These are phyloP conservation scores for Camillea tinctor DNA, from an alignment of 2,329 filamentous ascomycete species.

Conservation along the genomic window DNA sequence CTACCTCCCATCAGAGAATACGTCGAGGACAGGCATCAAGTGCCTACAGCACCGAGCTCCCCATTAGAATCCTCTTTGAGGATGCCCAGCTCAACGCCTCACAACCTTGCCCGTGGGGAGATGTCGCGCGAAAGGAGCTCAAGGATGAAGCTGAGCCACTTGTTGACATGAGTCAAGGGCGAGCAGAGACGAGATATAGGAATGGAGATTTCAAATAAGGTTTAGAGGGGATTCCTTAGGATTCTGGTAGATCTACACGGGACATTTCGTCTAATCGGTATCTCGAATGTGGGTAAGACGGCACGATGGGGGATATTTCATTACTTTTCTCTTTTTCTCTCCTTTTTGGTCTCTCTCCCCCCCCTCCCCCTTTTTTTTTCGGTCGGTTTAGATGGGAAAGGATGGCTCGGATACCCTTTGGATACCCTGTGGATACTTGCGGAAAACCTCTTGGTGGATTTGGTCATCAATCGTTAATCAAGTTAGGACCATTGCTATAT, in stretches of 20 bases:
- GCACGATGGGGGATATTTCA: no score
- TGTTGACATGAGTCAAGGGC: not conserved
- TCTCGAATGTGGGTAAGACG: not conserved
- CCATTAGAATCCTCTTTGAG: slow-evolving; percentile 18
- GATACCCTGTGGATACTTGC: not conserved
- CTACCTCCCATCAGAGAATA: slow-evolving; percentile 32
- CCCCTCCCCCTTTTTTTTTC: no score
- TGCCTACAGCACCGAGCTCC: slow-evolving; percentile 37
- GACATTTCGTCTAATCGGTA: not conserved
- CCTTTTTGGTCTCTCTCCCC: no score
- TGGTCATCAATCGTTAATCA: not conserved
- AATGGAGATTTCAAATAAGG: not conserved
- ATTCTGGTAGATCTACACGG: not conserved
- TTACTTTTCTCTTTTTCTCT: not conserved
- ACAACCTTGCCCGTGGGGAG: not conserved
- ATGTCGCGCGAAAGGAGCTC: not conserved
- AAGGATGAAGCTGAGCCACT: slow-evolving; percentile 11
- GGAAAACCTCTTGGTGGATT: not conserved
- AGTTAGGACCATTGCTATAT: not conserved
- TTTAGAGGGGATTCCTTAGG: not conserved
- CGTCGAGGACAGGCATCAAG: slow-evolving; percentile 17
- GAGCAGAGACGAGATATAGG: not conserved
- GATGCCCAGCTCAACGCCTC: not conserved
- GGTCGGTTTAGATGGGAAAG: not conserved
- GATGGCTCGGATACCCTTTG: not conserved